phyloP scores from a whole-genome alignment of 2,329 filamentous ascomycete genomes.

The Cytospora piceae region DNA sequence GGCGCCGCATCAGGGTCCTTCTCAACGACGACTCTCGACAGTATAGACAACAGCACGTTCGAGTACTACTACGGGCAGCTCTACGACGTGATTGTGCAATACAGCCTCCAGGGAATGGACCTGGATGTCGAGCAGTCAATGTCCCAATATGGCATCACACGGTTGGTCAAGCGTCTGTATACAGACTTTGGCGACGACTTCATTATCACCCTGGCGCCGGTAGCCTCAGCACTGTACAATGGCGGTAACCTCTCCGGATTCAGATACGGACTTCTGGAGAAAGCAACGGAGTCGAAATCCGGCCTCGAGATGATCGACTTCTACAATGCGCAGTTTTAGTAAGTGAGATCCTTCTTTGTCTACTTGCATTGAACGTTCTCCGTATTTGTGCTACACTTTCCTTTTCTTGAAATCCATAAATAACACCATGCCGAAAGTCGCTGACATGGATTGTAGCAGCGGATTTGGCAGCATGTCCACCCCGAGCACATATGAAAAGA shows the following conservation, averaged over 20 bases:
- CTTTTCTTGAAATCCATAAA: no score
- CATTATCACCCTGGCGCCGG: constrained; percentile 80
- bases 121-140: constrained; percentile 81
- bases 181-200: constrained; percentile 71
- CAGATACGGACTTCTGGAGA: constrained; percentile 75
- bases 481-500: constrained; percentile 53
- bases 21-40: constrained; percentile 57
- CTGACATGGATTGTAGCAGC: constrained; percentile 69
- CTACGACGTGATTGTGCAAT: constrained; percentile 63
- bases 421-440: no score
- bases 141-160: constrained; percentile 66
- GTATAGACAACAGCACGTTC: constrained; percentile 58
- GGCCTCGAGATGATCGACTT: constrained; percentile 65
- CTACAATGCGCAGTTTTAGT: constrained; percentile 74
- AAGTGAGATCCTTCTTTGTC: neutral
- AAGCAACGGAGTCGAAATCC: constrained; percentile 53
- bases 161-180: constrained; percentile 69
- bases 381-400: no score
- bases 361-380: neutral
- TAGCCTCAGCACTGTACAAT: constrained; percentile 70
- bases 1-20: constrained; percentile 81
- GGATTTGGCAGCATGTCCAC: constrained; percentile 70
- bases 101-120: constrained; percentile 71
- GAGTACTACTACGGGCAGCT: constrained; percentile 75
- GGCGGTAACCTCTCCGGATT: constrained; percentile 76